Conservation (phyloP, 2,329 filamentous ascomycete genomes). For the Fusarium concolor region DNA sequence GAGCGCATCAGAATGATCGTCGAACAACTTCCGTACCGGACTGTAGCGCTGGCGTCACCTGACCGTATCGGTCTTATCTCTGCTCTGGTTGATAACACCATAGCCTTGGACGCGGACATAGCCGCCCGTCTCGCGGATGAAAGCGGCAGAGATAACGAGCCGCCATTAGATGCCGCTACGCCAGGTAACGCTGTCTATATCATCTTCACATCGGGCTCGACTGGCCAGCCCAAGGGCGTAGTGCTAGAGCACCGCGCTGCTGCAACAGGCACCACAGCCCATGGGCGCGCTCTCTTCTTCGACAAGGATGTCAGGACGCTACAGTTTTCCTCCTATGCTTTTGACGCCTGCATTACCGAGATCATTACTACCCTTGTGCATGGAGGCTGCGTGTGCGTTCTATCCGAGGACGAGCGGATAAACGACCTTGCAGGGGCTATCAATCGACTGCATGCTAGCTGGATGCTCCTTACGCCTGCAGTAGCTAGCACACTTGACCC, state of each 20-base stretch:
- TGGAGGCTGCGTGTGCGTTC: background rate
- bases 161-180: background rate
- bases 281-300: background rate
- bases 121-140: background rate
- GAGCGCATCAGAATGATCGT: slow-evolving; percentile 1
- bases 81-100: background rate
- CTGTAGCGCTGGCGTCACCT: background rate
- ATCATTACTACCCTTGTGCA: background rate
- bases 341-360: background rate
- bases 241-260: background rate
- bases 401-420: background rate
- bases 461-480: background rate
- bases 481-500: background rate
- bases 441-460: background rate
- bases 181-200: background rate
- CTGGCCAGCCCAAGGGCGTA: background rate
- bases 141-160: background rate
- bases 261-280: background rate
- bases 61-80: background rate
- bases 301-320: background rate
- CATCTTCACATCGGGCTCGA: background rate
- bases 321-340: background rate
- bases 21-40: background rate
- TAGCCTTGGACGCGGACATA: background rate
- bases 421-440: background rate